These are phyloP conservation scores for Endogone sp. DNA, from an alignment of 192 early-diverging fungal genomes.

Conservation along the genomic window DNA sequence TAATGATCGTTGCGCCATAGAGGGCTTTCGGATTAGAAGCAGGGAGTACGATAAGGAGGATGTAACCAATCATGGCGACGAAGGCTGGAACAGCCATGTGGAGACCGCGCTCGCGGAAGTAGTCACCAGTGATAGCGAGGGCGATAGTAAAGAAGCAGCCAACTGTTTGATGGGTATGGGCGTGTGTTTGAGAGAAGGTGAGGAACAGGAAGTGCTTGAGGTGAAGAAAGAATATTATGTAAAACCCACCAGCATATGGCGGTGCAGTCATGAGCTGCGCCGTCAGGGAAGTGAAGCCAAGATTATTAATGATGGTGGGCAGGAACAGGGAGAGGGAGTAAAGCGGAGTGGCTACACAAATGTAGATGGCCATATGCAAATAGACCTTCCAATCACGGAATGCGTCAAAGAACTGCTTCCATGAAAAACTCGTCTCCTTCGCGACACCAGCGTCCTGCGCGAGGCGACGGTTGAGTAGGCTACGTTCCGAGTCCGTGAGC, in stretches of 20 bases:
- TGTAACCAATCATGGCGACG: slow-evolving; percentile 44
- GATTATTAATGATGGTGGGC: slow-evolving; percentile 64
- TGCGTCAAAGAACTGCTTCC: slow-evolving; percentile 42
- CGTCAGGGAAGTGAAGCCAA: slow-evolving; percentile 51
- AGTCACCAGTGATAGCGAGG: slow-evolving; percentile 33
- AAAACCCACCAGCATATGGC: slow-evolving; percentile 42
- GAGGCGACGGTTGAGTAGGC: slow-evolving; percentile 37
- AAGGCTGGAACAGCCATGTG: slow-evolving; percentile 34
- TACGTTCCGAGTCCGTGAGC: slow-evolving; percentile 39
- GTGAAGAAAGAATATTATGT: slow-evolving; percentile 16
- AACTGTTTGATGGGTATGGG: slow-evolving; percentile 1
- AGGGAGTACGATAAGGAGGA: slow-evolving; percentile 35
- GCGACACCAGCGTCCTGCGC: slow-evolving; percentile 43
- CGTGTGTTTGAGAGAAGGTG: neutral
- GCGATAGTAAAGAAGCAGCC: slow-evolving; percentile 25
- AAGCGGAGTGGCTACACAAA: slow-evolving; percentile 58
- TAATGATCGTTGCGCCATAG: slow-evolving; percentile 38
- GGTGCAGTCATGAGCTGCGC: slow-evolving; percentile 50
- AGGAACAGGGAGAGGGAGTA: slow-evolving; percentile 66
- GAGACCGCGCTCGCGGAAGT: slow-evolving; percentile 37
- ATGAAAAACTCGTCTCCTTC: slow-evolving; percentile 41
- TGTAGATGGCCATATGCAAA: slow-evolving; percentile 53
- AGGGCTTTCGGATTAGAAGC: slow-evolving; percentile 21
- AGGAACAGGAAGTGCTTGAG: slow-evolving; percentile 20
- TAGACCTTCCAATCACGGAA: slow-evolving; percentile 44